A percentile compares a stretch with the other conserved stretches of the same genome.
phyloP scores from a whole-genome alignment of 495 filamentous ascomycete species.

The Penicillium nucicola region DNA sequence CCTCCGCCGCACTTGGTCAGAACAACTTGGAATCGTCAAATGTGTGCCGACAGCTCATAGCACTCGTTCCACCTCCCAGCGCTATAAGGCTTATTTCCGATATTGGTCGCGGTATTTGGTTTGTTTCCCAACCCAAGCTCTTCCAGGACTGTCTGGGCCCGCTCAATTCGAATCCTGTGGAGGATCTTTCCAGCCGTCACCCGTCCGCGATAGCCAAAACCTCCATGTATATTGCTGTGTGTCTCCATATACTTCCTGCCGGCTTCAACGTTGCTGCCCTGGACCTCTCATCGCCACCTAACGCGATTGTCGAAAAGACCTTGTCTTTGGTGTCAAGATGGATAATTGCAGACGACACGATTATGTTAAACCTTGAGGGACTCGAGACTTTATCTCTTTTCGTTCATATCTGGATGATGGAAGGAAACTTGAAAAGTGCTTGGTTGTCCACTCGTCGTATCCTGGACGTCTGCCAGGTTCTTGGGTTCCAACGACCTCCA shows the following conservation, averaged over 20 bases:
- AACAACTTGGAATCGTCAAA: slow-evolving; percentile 6
- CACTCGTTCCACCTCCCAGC: background rate
- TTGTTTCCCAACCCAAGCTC: slow-evolving; percentile 8
- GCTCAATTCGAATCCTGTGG: background rate
- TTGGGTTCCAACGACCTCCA: slow-evolving; percentile 11
- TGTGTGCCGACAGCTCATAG: slow-evolving; percentile 6
- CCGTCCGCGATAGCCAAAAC: slow-evolving; percentile 5
- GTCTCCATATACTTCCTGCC: slow-evolving; percentile 12
- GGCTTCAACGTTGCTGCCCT: background rate
- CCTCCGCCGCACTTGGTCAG: background rate
- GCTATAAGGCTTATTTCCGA: slow-evolving; percentile 4
- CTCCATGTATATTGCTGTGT: slow-evolving; percentile 5
- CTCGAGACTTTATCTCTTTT: slow-evolving; percentile 18
- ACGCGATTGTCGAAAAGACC: slow-evolving; percentile 2
- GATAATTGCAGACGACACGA: slow-evolving; percentile 8
- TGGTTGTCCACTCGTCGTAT: slow-evolving; percentile 20
- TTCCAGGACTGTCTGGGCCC: slow-evolving; percentile 10
- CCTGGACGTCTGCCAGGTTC: slow-evolving; percentile 13
- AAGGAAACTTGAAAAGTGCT: slow-evolving; percentile 17
- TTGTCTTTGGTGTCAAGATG: background rate
- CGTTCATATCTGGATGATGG: slow-evolving; percentile 14
- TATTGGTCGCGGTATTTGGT: slow-evolving; percentile 7
- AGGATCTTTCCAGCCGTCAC: slow-evolving; percentile 3
- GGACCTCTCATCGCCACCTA: slow-evolving; percentile 1
- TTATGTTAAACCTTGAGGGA: slow-evolving; percentile 16